Evolutionary conservation across 768 basidiomycete genomes (phyloP), one percentile per base, ranked within the genome.

Genomic region (Calocera viscosa): DNA sequence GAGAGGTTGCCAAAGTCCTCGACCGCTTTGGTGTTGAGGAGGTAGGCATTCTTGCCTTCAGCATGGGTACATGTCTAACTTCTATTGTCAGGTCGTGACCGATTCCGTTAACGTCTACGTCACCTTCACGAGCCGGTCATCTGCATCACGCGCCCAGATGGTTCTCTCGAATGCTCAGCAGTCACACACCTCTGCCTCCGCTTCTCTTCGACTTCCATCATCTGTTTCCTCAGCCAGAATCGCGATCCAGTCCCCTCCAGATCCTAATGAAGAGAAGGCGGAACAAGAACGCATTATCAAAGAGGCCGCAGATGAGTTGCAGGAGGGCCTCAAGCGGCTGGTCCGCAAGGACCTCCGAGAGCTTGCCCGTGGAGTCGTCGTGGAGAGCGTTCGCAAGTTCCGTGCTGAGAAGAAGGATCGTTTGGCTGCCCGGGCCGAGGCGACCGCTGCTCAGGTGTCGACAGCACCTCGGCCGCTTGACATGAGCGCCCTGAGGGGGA

Each of bases 251-350:
- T 2, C 24, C 7, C 53, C 53, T 26, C 53, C 30, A 26, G 53
- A 60, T 60, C 53, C 53, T 11, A 60, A 60, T 22, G 53, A 60
- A 26, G 53, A 60, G 53, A 60, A 60, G 30, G 53, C 19, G 14
- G 53, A 60, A 19, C 53, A 60, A 60, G 53, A 60, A 2, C 53
- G 53, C 28, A 49, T 72, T 39, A 41, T 70, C 32, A 35, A n/a
- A 12, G 72, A 72, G 14, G 26, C 71, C n/a, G 24, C 70, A 34
- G 69, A 69, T 1, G 67, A 67, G 2, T 67, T 72, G 64, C 47
- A 64, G 60, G 68, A 53, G 40, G 72, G 71, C 38, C 39, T 72
- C 43, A 67, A 66, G 64, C 30, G 40, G 1, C 47, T 68, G 11
- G 16, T 71, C 14, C 53, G 53, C 14, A 60, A 60, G 19, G 53